Base-by-base conservation (phyloP, 2,329 filamentous ascomycete genomes). In the Aspergillus nomiae region DNA sequence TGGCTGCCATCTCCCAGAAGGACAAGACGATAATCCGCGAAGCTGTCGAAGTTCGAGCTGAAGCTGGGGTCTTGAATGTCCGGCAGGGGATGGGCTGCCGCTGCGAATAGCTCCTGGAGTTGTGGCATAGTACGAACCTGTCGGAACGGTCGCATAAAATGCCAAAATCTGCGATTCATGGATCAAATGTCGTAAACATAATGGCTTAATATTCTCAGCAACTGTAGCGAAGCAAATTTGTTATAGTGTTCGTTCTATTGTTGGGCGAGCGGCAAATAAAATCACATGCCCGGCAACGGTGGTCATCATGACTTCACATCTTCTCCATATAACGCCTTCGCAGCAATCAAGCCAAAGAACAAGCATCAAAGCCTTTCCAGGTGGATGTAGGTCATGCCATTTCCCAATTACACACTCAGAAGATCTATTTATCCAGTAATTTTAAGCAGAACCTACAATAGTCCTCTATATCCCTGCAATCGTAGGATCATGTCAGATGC, bases 1-100 rank as follows among this genome's bases (percentile, higher is more conserved):
- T 86, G 84, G 63, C 79, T 83, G 38, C 76, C 80, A 65, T 83
- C 81, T 1, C 81, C 81, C 11, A 83, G 73, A 6, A 83, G 76
- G 26, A 82, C 76, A 21, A 83, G 70, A 36, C 76, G 76, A 55
- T 76, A 78, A 24, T 73, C 69, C 5, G 71, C 77, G 64, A 78
- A 81, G 32, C 59, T 63, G 65, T 82, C 81, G 51, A 82, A 83
- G 59, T 77, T 70, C 16, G 76, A 68, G 5, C 74, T 78, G 62
- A 83, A 83, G 21, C 61, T 64, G 21, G 73, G 67, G 57, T 78
- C 72, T 30, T 69, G 54, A 60, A 80, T 76, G 10, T 69, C 60
- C 4, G 78, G 78, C 21, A 80, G 73, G 8, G 76, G 75, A 48
- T 70, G 74, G n/a, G 76, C 74, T 7, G 76, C 72, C n/a, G 69